Conservation (phyloP, 345 rosid species). For the Carallia pectinifolia region DNA sequence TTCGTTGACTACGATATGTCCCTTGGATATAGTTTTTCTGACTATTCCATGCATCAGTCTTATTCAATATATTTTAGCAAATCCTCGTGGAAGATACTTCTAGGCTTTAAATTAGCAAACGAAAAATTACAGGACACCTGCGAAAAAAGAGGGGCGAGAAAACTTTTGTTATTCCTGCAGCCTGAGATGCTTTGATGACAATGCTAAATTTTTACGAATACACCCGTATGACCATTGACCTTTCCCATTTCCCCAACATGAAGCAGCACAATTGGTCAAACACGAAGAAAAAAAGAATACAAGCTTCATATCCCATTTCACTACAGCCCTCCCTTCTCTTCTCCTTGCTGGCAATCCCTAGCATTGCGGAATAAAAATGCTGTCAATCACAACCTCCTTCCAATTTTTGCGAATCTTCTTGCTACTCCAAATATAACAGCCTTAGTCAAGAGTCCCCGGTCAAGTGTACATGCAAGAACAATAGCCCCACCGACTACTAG, state of each 20-base stretch:
- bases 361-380: neutral
- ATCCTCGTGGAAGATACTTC: too few species aligned
- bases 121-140: too few species aligned
- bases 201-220: constrained; percentile 9
- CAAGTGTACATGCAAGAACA: constrained; percentile 54
- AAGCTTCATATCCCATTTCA: constrained; percentile 15
- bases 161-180: constrained; percentile 8
- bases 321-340: neutral
- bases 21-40: too few species aligned
- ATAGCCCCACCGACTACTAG: constrained; percentile 58
- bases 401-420: constrained; percentile 45
- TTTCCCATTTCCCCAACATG: constrained; percentile 5
- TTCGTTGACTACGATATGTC: too few species aligned
- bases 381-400: constrained; percentile 23
- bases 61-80: too few species aligned
- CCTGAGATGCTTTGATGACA: constrained; percentile 17
- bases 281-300: constrained; percentile 8
- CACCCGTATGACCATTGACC: constrained; percentile 7
- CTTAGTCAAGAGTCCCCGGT: constrained; percentile 44
- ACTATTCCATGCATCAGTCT: too few species aligned
- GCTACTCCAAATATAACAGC: constrained; percentile 44
- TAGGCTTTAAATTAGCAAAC: too few species aligned
- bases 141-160: neutral
- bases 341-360: neutral
- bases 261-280: constrained; percentile 17